Evolutionary conservation across 257 asterid species (phyloP).

Genomic region (Forsythia suspensa): DNA sequence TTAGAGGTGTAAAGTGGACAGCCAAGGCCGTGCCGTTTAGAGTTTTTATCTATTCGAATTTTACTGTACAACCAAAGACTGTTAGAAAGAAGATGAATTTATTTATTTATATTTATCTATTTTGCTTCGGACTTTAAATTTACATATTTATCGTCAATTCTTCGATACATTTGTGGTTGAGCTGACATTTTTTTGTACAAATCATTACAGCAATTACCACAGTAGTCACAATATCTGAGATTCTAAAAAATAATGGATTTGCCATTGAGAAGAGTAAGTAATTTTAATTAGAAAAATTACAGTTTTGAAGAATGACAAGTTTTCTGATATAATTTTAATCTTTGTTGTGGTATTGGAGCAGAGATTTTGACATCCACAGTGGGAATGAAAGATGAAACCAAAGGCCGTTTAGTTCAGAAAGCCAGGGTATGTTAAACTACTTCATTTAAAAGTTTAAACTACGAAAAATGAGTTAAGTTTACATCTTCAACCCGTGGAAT

Average conservation of each 20-base stretch:
- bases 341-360: conserved; percentile 25
- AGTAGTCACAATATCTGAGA: conserved; percentile 88
- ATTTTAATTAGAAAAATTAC: neutral
- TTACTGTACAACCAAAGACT: too few relatives aligned
- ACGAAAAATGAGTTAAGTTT: neutral
- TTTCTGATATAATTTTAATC: neutral
- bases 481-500: neutral
- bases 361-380: conserved; percentile 81
- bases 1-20: too few relatives aligned
- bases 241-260: conserved; percentile 84
- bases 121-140: neutral
- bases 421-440: conserved; percentile 56
- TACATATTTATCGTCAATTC: neutral
- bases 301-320: neutral
- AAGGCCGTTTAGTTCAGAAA: conserved; percentile 79
- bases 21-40: too few relatives aligned
- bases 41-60: too few relatives aligned
- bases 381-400: conserved; percentile 78
- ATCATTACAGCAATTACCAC: conserved; percentile 80
- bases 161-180: neutral
- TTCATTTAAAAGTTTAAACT: neutral
- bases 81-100: neutral
- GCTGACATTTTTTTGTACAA: conserved; percentile 5
- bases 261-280: conserved; percentile 78
- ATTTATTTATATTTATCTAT: neutral